phyloP scores from a whole-genome alignment of 2,329 filamentous ascomycete genomes.

The Pyrenophora graminea region DNA sequence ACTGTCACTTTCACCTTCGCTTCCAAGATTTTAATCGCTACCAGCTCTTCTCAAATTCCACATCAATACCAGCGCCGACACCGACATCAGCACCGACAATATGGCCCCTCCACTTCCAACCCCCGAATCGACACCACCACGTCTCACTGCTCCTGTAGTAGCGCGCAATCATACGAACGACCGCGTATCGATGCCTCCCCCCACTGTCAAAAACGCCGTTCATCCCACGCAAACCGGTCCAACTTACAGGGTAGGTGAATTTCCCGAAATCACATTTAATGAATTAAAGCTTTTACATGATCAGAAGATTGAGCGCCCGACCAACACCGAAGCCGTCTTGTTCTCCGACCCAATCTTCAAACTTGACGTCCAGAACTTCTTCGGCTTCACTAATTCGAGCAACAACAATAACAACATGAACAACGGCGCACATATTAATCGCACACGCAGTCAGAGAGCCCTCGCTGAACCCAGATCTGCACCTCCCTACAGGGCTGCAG shows the following conservation, averaged over 20 bases:
- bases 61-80: background rate
- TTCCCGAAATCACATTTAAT: background rate
- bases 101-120: background rate
- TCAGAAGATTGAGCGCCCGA: background rate
- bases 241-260: conserved; percentile 32
- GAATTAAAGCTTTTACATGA: background rate
- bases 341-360: conserved; percentile 15
- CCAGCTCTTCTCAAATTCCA: background rate
- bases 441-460: no score
- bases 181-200: background rate
- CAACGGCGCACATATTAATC: no score
- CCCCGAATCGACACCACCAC: background rate
- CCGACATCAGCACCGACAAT: background rate
- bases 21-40: background rate
- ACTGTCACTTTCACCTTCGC: conserved; percentile 70
- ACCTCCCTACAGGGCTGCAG: conserved; percentile 10
- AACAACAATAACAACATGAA: background rate
- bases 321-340: conserved; percentile 54
- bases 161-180: background rate
- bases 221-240: conserved; percentile 50
- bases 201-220: conserved; percentile 52
- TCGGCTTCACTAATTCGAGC: background rate
- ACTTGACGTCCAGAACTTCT: conserved; percentile 12
- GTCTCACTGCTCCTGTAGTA: no score
- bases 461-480: no score